Evolutionary conservation across 441 rosid genomes (phyloP).

Genomic region (Biscutella laevigata): DNA sequence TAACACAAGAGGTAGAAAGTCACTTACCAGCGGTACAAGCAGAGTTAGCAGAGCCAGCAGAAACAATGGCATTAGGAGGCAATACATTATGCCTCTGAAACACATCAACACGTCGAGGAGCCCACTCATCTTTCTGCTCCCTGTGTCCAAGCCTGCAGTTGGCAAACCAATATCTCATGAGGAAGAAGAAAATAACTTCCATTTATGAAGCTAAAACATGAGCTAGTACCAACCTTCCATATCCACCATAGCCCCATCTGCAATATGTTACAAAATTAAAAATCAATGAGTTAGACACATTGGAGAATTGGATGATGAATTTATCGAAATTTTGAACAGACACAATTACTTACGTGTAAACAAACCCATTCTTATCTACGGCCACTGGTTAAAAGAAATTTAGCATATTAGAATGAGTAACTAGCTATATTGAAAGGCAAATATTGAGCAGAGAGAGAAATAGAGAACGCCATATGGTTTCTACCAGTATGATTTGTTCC

Average conservation of each 20-base stretch:
- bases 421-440: constrained; percentile 1
- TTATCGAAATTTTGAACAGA: background rate
- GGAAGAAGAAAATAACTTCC: no score
- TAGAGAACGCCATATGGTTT: constrained; percentile 4
- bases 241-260: constrained; percentile 99
- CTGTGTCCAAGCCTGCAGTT: constrained; percentile 83
- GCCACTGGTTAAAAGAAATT: constrained; percentile 55
- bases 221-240: constrained; percentile 72
- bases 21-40: constrained; percentile 86
- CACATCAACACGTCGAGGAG: constrained; percentile 82
- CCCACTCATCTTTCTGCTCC: constrained; percentile 98
- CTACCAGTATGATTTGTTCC: constrained; percentile 92
- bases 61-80: constrained; percentile 70
- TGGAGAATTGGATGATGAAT: background rate
- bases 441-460: background rate
- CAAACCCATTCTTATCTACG: constrained; percentile 74
- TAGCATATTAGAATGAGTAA: constrained; percentile 4
- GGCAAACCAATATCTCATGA: constrained; percentile 17
- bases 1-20: background rate
- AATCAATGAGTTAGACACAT: constrained; percentile 14
- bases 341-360: constrained; percentile 77
- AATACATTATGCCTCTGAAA: constrained; percentile 66
- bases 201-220: no score
- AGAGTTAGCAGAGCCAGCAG: constrained; percentile 82
- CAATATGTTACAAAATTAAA: constrained; percentile 19